These are phyloP conservation scores for Microsporum ferrugineum DNA, from an alignment of 2,329 filamentous ascomycete species.

Conservation along the genomic window DNA sequence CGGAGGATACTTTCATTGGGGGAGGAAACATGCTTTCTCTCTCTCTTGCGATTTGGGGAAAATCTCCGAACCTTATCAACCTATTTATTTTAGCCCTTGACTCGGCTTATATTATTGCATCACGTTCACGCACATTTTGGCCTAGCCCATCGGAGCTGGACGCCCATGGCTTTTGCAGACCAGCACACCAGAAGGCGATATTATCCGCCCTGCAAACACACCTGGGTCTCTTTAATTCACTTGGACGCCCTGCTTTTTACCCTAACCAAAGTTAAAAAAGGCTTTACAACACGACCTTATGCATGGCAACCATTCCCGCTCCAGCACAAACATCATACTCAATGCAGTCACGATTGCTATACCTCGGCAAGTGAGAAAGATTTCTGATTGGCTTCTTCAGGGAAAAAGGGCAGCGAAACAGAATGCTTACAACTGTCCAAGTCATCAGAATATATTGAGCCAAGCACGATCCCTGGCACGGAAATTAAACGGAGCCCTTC, in stretches of 20 bases:
- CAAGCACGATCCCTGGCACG: neutral
- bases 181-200: neutral
- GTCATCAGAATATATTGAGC: neutral
- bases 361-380: neutral
- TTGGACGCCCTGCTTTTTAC: neutral
- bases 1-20: constrained; percentile 1
- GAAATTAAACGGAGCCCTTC: constrained; percentile 5
- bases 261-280: neutral
- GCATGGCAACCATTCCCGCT: neutral
- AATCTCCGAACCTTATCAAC: constrained; percentile 2
- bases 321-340: neutral
- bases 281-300: neutral
- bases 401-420: neutral
- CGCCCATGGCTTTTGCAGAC: neutral
- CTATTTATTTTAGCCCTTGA: neutral
- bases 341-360: neutral
- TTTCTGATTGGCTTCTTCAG: neutral
- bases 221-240: neutral
- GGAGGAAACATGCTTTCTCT: neutral
- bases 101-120: neutral
- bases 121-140: neutral
- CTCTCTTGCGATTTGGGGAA: neutral
- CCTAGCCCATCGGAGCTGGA: neutral
- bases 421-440: neutral
- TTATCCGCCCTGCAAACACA: neutral